Base-by-base conservation (phyloP, 116 monocot genomes). In the Trichopus zeylanicus region DNA sequence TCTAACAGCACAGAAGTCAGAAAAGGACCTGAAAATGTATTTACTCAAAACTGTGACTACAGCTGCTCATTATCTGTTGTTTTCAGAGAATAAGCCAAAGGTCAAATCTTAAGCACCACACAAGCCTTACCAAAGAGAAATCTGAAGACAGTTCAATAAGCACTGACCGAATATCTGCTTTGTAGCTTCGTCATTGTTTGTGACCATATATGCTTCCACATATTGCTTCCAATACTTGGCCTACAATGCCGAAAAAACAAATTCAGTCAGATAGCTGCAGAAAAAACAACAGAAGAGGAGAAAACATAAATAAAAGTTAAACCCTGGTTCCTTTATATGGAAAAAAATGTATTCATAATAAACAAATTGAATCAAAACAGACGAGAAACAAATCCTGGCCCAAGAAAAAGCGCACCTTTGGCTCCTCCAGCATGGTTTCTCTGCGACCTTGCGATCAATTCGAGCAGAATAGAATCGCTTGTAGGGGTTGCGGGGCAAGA, bases 161-260 rank as follows among this genome's bases (percentile, higher is more conserved):
- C 97, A 97, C 21, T 91, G 75, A 70, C 87, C 80, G 51, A 97
- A 97, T 66, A 97, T 87, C 29, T 97, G 97, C 55, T 91, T 97
- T 16, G 82, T 75, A 16, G 87, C 77, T 48, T 87, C 97, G 34
- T 97, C 80, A 67, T 97, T 91, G 56, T 82, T 91, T 59, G 67
- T 60, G 67, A 59, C 70, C 81, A 97, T 97, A 31, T 91, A 74
- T 21, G 91, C 91, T 66, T 97, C 97, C 62, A 90, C 85, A 78
- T 97, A 97, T 53, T 87, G 91, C 70, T 91, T 97, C 97, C 97
- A 97, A 35, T 67, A 97, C 64, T 91, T 97, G 57, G 79, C 81
- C 97, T 97, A 47, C 32, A 69, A 53, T 48, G 4, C 20, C 28
- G 18, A 61, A 6, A 55, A 5, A 35, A 23, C 19, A 57, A 57